phyloP scores from a whole-genome alignment of 768 basidiomycete species.

The Leccinum variicolor region DNA sequence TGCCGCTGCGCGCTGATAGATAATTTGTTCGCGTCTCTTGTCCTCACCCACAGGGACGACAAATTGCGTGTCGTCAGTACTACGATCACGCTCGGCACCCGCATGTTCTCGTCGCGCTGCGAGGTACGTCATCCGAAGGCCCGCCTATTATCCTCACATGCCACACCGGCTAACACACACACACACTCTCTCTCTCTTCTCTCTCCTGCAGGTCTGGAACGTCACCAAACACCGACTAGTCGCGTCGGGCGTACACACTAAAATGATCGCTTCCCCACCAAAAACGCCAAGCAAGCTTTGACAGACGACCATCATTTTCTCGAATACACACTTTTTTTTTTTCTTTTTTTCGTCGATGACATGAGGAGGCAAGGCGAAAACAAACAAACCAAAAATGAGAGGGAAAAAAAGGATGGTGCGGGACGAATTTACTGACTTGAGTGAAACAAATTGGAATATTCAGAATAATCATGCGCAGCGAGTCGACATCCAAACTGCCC shows the following conservation, averaged over 20 bases:
- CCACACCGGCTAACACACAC: background rate
- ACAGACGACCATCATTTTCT: background rate
- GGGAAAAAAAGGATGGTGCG: no score
- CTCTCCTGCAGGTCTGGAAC: slow-evolving; percentile 53
- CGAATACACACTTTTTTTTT: background rate
- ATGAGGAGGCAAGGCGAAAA: background rate
- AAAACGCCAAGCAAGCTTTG: slow-evolving; percentile 16
- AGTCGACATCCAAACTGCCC: no score
- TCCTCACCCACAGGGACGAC: slow-evolving; percentile 38
- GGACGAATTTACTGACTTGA: no score
- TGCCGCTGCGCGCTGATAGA: background rate
- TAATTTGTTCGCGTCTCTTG: background rate
- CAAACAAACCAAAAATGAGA: no score
- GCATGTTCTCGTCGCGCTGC: slow-evolving; percentile 45
- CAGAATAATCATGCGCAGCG: no score
- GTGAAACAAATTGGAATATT: no score
- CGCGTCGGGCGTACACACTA: slow-evolving; percentile 52
- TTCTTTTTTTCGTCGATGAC: background rate
- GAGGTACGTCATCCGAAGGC: slow-evolving; percentile 36
- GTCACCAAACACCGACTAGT: slow-evolving; percentile 48
- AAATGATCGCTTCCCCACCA: slow-evolving; percentile 45
- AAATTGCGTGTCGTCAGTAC: slow-evolving; percentile 49
- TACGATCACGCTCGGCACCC: slow-evolving; percentile 46
- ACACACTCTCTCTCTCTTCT: background rate
- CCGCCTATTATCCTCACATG: background rate